Evolutionary conservation across 305 asterid species (phyloP).

Genomic region (Fraxinus velutina): DNA sequence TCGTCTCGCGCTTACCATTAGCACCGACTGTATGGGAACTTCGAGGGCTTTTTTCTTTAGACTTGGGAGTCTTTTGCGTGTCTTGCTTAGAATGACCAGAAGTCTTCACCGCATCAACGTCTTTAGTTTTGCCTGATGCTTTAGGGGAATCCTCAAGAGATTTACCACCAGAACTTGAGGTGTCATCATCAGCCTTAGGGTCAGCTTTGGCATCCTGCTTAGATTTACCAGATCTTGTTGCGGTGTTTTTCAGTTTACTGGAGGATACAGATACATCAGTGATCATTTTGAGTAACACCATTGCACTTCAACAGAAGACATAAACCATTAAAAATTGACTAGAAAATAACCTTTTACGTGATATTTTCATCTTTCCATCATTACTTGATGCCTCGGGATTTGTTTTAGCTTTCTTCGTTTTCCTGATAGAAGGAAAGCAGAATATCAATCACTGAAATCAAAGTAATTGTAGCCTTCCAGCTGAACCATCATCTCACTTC

Average conservation of each 20-base stretch:
- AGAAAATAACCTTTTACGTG: slow-evolving; percentile 50
- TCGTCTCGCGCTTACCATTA: slow-evolving; percentile 32
- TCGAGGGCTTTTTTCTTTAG: slow-evolving; percentile 24
- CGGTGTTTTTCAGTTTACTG: slow-evolving; percentile 50
- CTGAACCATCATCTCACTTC: neutral
- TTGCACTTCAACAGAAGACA: neutral
- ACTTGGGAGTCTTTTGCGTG: slow-evolving; percentile 40
- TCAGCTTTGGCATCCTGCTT: slow-evolving; percentile 53
- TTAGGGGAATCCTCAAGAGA: slow-evolving; percentile 44
- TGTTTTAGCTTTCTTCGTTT: slow-evolving; percentile 40
- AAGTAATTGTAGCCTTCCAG: neutral
- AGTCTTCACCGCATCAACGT: slow-evolving; percentile 39
- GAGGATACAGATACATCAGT: slow-evolving; percentile 30
- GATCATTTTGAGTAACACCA: slow-evolving; percentile 16
- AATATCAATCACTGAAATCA: slow-evolving; percentile 10
- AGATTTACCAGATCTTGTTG: slow-evolving; percentile 46
- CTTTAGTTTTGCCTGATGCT: slow-evolving; percentile 54
- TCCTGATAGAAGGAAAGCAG: slow-evolving; percentile 44
- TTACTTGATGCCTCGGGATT: slow-evolving; percentile 46
- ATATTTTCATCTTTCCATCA: slow-evolving; percentile 46
- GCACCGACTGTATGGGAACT: neutral
- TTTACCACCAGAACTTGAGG: slow-evolving; percentile 44
- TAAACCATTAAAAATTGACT: neutral
- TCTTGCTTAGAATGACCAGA: slow-evolving; percentile 51
- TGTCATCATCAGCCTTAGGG: slow-evolving; percentile 36